phyloP scores from a whole-genome alignment of 176 grass and related monocot species.

The Urochloa ruziziensis region DNA sequence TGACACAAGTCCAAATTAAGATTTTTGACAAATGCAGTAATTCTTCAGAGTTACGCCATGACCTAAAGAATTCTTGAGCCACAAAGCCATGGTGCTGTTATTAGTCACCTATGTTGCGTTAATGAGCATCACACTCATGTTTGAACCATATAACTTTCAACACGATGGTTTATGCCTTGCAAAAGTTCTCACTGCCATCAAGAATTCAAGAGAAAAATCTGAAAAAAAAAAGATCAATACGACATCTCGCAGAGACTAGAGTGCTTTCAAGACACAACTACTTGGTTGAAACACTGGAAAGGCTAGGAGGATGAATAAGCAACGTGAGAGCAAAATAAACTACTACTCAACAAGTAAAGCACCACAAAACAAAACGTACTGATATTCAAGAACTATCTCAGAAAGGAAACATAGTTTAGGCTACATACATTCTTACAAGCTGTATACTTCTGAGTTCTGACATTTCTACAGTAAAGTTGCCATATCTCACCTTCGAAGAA shows the following conservation, averaged over 20 bases:
- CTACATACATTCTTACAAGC: constrained; percentile 24
- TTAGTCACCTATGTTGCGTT: background rate
- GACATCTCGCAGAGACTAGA: background rate
- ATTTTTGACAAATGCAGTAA: background rate
- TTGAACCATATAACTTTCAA: background rate
- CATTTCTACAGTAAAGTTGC: constrained; percentile 15
- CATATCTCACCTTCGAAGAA: constrained; percentile 79
- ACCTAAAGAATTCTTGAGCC: background rate
- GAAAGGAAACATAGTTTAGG: constrained; percentile 13
- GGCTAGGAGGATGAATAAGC: background rate
- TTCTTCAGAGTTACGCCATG: background rate
- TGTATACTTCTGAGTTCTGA: constrained; percentile 11
- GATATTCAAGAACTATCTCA: constrained; percentile 14
- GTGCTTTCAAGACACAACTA: background rate
- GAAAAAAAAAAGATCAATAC: background rate
- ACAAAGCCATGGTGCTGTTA: background rate
- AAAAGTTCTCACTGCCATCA: background rate
- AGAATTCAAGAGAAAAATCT: background rate
- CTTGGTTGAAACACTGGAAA: constrained; percentile 16
- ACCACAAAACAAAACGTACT: background rate
- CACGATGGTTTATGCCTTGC: background rate
- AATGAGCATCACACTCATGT: background rate
- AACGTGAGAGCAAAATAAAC: background rate
- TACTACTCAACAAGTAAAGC: background rate
- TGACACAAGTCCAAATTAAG: background rate